phyloP scores from a whole-genome alignment of 2,329 filamentous ascomycete genomes.

The Cordyceps militaris region DNA sequence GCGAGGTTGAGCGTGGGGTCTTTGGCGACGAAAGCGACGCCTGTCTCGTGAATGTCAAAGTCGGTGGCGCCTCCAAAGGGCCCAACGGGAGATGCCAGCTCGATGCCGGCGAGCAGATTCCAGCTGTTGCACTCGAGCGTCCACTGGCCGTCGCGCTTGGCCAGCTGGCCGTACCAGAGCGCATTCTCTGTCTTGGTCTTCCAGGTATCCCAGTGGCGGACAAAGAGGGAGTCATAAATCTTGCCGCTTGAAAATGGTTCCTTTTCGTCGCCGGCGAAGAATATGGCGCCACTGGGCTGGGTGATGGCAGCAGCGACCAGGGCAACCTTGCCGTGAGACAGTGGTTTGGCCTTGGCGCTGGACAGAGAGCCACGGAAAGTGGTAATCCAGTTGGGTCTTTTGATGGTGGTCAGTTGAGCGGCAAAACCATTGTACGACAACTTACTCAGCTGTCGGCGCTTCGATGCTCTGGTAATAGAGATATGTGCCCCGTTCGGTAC shows the following conservation, averaged over 20 bases:
- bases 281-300: constrained; percentile 60
- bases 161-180: constrained; percentile 64
- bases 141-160: constrained; percentile 34
- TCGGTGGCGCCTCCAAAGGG: constrained; percentile 76
- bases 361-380: constrained; percentile 46
- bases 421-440: background rate
- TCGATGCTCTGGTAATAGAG: constrained; percentile 35
- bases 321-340: constrained; percentile 43
- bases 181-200: constrained; percentile 60
- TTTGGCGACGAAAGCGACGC: constrained; percentile 68
- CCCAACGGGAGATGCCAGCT: constrained; percentile 60
- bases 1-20: constrained; percentile 65
- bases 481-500: constrained; percentile 39
- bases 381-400: constrained; percentile 35
- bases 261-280: constrained; percentile 55
- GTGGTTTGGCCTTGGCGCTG: constrained; percentile 51
- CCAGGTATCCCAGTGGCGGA: constrained; percentile 79
- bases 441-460: constrained; percentile 33
- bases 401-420: constrained; percentile 9
- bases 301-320: constrained; percentile 57
- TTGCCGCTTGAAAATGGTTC: constrained; percentile 57
- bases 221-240: constrained; percentile 68
- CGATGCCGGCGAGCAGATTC: constrained; percentile 57
- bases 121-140: constrained; percentile 39
- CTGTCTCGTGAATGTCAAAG: constrained; percentile 63